Evolutionary conservation across 2,329 filamentous ascomycete genomes (phyloP).

Genomic region (Graphilbum ipis-grandicollis): DNA sequence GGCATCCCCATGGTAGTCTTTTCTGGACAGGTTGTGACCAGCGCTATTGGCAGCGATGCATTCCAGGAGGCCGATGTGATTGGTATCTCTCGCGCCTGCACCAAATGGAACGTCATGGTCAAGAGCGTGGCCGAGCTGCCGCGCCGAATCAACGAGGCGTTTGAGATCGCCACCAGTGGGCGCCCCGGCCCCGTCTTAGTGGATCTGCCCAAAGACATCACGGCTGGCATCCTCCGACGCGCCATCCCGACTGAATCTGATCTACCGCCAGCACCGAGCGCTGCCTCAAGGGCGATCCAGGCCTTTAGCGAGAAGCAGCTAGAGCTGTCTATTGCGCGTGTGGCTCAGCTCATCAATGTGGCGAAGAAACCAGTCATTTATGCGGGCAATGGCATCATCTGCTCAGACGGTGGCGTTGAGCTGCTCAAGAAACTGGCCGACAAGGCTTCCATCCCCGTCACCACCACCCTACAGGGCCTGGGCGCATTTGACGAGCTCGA

Average conservation of each 20-base stretch:
- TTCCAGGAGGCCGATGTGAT: conserved; percentile 95
- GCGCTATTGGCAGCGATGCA: conserved; percentile 81
- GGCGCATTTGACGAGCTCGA: conserved; percentile 88
- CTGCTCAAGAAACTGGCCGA: conserved; percentile 76
- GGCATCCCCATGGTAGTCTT: conserved; percentile 95
- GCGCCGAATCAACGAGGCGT: conserved; percentile 88
- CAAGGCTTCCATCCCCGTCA: conserved; percentile 83
- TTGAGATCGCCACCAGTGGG: conserved; percentile 91
- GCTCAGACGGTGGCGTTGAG: conserved; percentile 58
- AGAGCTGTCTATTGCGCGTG: conserved; percentile 53
- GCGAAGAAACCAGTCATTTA: conserved; percentile 93
- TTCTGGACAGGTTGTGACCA: conserved; percentile 78
- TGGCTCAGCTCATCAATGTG: conserved; percentile 67
- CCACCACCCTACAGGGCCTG: conserved; percentile 85
- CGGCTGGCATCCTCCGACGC: conserved; percentile 62
- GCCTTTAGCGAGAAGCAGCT: conserved; percentile 59
- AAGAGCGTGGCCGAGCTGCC: conserved; percentile 90
- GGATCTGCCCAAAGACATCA: conserved; percentile 92
- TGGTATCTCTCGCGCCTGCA: conserved; percentile 86
- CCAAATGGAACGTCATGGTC: conserved; percentile 99
- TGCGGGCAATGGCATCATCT: conserved; percentile 78
- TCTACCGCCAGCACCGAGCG: conserved; percentile 67
- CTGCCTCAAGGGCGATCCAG: conserved; percentile 66
- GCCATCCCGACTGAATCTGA: conserved; percentile 64
- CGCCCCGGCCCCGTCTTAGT: conserved; percentile 89